Percentiles rank a stretch among this genome's conserved stretches.
phyloP scores from a whole-genome alignment of 208 protist genomes.

The Acanthamoeba castellanii region DNA sequence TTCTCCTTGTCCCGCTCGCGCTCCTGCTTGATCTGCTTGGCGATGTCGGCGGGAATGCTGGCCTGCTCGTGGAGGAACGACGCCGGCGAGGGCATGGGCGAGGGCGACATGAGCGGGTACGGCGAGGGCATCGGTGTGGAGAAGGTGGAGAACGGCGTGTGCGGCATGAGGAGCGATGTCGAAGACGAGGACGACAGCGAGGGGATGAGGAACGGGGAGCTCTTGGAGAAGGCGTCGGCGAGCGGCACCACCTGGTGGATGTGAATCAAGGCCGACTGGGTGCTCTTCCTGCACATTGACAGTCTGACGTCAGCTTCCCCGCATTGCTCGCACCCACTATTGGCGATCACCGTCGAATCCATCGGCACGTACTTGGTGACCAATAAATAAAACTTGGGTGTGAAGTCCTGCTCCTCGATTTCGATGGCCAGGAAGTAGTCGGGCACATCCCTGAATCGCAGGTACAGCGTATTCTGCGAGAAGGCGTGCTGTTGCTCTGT shows the following conservation, averaged over 20 bases:
- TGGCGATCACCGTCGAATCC: not conserved
- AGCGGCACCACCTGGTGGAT: constrained; percentile 54
- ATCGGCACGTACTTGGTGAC: constrained; percentile 46
- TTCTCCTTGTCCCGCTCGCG: constrained; percentile 24
- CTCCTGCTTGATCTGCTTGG: constrained; percentile 63
- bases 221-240: constrained; percentile 47
- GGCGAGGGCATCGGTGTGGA: constrained; percentile 46
- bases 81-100: constrained; percentile 13
- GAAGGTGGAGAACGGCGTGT: constrained; percentile 46
- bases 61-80: constrained; percentile 64
- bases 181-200: constrained; percentile 15
- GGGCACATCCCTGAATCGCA: constrained; percentile 60
- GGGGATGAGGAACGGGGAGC: constrained; percentile 7
- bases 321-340: not conserved
- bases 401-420: constrained; percentile 62
- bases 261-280: constrained; percentile 12
- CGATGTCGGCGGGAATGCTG: constrained; percentile 45
- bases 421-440: constrained; percentile 69
- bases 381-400: constrained; percentile 74
- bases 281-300: not conserved
- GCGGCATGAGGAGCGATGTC: constrained; percentile 23
- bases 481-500: constrained; percentile 51
- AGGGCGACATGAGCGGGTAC: constrained; percentile 18
- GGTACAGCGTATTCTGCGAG: constrained; percentile 48
- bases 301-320: too few species aligned